Percentiles rank a stretch among this genome's conserved stretches.
Conservation (phyloP, 371 early-diverging fungal species). For the Amoeboaphelidium protococcarum region DNA sequence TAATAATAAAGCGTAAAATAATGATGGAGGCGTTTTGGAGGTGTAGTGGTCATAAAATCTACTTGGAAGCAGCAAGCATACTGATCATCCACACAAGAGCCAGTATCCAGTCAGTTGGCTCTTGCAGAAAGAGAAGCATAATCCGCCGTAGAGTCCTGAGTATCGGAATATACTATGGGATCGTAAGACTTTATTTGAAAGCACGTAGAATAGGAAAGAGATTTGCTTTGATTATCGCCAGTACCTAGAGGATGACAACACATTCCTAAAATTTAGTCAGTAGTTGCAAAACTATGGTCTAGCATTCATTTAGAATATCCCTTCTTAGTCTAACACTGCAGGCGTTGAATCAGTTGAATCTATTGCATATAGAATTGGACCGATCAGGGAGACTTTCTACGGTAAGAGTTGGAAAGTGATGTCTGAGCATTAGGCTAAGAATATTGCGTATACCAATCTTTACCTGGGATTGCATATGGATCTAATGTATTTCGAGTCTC, state of each 20-base stretch:
- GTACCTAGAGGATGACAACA: not conserved
- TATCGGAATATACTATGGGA: not conserved
- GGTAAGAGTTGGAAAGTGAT: conserved; percentile 58
- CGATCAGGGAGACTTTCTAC: conserved; percentile 51
- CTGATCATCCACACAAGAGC: not conserved
- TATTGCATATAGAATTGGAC: conserved; percentile 42
- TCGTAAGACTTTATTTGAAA: not conserved
- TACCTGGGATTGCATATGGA: conserved; percentile 75
- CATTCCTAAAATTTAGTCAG: not conserved
- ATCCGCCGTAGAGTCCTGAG: not conserved
- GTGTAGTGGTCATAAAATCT: too few species aligned
- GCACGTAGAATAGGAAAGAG: too few species aligned
- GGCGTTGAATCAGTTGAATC: conserved; percentile 14
- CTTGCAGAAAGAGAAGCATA: not conserved
- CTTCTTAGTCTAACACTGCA: too few species aligned
- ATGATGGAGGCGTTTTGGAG: too few species aligned
- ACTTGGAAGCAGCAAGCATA: not conserved
- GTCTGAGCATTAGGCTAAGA: conserved; percentile 40
- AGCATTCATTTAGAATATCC: conserved; percentile 38
- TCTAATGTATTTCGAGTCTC: conserved; percentile 57
- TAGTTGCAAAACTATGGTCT: conserved; percentile 23
- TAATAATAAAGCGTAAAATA: not conserved
- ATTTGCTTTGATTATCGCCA: not conserved
- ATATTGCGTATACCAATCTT: conserved; percentile 63
- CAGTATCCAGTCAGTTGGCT: not conserved